Conservation (phyloP, 2,329 filamentous ascomycete species). For the Fusarium sarcochroum region DNA sequence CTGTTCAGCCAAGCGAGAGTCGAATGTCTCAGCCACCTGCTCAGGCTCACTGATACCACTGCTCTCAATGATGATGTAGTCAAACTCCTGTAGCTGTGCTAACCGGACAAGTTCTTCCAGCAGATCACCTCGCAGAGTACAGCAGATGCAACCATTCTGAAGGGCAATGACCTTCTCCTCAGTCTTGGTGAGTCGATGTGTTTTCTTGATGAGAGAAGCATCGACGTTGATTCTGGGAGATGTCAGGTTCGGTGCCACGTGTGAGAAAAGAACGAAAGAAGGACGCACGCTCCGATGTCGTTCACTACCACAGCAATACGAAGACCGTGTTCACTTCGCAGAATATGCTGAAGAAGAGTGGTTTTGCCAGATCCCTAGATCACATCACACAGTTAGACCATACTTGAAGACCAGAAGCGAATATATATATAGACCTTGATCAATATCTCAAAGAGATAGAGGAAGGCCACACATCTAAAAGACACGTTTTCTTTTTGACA, state of each 20-base stretch:
- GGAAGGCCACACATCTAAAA: no score
- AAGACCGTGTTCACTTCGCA: conserved; percentile 76
- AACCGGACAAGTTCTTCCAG: conserved; percentile 78
- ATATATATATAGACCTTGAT: no score
- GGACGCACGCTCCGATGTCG: conserved; percentile 72
- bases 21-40: conserved; percentile 82
- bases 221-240: conserved; percentile 72
- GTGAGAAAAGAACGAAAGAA: rapidly evolving
- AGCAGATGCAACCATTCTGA: conserved; percentile 84
- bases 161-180: conserved; percentile 76
- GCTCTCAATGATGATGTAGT: conserved; percentile 81
- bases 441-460: no score
- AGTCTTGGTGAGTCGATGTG: conserved; percentile 68
- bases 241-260: background rate
- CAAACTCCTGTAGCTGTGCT: conserved; percentile 72
- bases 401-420: rapidly evolving
- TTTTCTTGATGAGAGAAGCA: conserved; percentile 70
- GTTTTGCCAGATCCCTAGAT: conserved; percentile 77
- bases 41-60: conserved; percentile 80
- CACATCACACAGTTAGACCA: background rate
- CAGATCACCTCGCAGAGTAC: conserved; percentile 78
- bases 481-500: no score
- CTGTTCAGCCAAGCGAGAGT: conserved; percentile 66
- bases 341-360: conserved; percentile 77
- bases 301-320: conserved; percentile 81